Conservation (phyloP, 2,329 filamentous ascomycete genomes). For the Apiospora malaysiana region DNA sequence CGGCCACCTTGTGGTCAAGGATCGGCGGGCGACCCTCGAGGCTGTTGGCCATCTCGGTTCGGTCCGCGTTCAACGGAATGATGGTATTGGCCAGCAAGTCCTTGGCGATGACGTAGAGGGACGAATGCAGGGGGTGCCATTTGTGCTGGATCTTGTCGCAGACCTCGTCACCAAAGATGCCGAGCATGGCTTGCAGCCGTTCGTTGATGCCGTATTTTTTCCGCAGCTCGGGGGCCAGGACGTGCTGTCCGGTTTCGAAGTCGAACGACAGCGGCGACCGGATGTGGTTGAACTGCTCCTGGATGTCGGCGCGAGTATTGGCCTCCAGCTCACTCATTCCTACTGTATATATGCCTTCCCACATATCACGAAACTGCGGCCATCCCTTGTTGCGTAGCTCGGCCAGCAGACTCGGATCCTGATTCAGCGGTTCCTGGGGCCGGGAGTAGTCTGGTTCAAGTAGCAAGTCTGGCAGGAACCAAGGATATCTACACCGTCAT, state of each 20-base stretch:
- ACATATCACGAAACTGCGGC: neutral
- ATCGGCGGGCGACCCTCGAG: conserved; percentile 30
- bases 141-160: conserved; percentile 22
- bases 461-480: conserved; percentile 26
- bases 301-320: neutral
- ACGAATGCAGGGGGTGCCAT: conserved; percentile 28
- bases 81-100: conserved; percentile 25
- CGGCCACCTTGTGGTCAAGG: conserved; percentile 30
- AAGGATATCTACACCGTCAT: neutral
- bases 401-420: conserved; percentile 21
- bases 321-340: neutral
- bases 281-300: neutral
- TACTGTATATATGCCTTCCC: neutral
- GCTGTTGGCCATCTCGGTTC: conserved; percentile 30
- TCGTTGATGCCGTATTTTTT: neutral
- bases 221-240: neutral
- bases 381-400: conserved; percentile 19
- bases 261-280: neutral
- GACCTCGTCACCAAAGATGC: neutral
- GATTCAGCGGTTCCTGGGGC: conserved; percentile 23
- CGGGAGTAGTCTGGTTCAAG: conserved; percentile 25
- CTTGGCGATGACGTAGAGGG: conserved; percentile 28
- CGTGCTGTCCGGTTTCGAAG: neutral
- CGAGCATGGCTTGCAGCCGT: neutral
- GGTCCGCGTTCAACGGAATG: conserved; percentile 28